Evolutionary conservation across 441 rosid species (phyloP), one percentile per base, ranked within the genome.

Genomic region (Flueggea neowawraea): DNA sequence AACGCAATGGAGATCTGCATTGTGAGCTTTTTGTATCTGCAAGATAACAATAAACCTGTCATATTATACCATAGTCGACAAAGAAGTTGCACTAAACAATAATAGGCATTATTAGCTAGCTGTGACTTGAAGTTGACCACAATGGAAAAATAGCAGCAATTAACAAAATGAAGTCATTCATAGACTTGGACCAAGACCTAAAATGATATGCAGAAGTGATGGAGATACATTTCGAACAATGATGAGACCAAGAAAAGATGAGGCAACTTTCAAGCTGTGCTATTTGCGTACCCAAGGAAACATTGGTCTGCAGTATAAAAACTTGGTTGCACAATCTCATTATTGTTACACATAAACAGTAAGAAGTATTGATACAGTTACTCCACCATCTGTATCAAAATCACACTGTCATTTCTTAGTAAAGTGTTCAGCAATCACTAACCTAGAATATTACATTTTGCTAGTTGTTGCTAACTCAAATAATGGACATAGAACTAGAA

Each of bases 1-100:
- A 51, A 92, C 94, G 77, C 94, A 88, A 61, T 92, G 98, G 69
- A 92, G 85, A 79, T 92, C 98, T 61, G 90, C 84, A 69, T 87
- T 74, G 61, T 92, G 98, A 4, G 98, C 97, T 72, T 92, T 90
- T 67, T 86, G 88, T 58, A 92, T 96, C 98, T 92, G 78, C 60
- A 65, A 61, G 45, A 65, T 48, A 39, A 16, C 11, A 32, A 66
- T 44, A 54, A 60, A 48, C 7, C 41, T 36, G 41, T 8, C 9
- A 8, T 36, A 36, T 36, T 8, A 36, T 36, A 36, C 41, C n/a
- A n/a, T n/a, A n/a, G n/a, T n/a, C n/a, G n/a, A n/a, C n/a, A n/a
- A n/a, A n/a, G n/a, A n/a, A n/a, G n/a, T n/a, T n/a, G n/a, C n/a
- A n/a, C n/a, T n/a, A n/a, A n/a, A n/a, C n/a, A n/a, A n/a, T n/a